Conservation (phyloP, 148 eudicot species). For the Rhododendron simsii region DNA sequence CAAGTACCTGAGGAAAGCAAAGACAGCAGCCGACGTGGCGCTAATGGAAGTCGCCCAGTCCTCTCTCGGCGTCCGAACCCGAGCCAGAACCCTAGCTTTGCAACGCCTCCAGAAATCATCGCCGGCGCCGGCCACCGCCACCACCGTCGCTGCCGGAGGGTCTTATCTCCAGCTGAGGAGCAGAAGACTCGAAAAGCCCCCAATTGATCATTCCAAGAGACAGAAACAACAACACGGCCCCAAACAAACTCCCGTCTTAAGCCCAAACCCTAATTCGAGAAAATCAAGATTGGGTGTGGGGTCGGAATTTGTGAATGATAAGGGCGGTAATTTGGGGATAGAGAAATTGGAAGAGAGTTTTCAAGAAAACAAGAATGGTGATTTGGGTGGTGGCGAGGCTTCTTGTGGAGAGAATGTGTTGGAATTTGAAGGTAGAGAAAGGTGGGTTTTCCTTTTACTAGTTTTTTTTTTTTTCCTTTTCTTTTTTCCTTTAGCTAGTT, state of each 20-base stretch:
- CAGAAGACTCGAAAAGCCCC: conserved; percentile 24
- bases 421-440: conserved; percentile 29
- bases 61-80: conserved; percentile 33
- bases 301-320: not conserved
- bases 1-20: conserved; percentile 29
- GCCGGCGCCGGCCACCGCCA: not conserved
- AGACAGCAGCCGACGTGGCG: conserved; percentile 14
- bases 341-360: not conserved
- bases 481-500: not conserved
- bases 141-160: conserved; percentile 7
- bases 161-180: conserved; percentile 40
- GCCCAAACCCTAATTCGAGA: conserved; percentile 10
- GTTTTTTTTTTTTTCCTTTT: not conserved
- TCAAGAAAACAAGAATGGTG: conserved; percentile 1
- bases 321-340: not conserved
- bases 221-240: not conserved
- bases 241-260: not conserved
- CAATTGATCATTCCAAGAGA: not conserved
- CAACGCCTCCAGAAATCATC: conserved; percentile 9
- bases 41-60: conserved; percentile 22
- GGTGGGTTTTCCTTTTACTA: conserved; percentile 14
- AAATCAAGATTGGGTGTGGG: conserved; percentile 14
- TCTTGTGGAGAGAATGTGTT: conserved; percentile 29
- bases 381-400: conserved; percentile 12
- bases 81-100: conserved; percentile 43